A percentile compares a stretch with the other conserved stretches of the same genome.
Evolutionary conservation across 139 green algal genomes (phyloP).

Genomic region (Mesostigma viride): DNA sequence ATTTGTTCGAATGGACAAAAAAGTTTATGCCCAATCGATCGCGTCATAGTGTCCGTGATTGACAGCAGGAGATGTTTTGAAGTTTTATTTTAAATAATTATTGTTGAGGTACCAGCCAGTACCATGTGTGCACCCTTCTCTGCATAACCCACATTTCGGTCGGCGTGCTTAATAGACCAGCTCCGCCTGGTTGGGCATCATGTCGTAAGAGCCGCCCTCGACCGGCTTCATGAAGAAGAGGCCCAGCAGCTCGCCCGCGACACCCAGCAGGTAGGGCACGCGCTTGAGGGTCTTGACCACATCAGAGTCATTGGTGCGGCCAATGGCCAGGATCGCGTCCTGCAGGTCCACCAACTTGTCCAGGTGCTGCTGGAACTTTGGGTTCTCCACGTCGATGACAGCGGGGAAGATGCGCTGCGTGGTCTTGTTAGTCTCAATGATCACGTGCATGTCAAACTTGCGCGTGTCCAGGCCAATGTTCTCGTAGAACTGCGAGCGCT

Average conservation of each 20-base stretch:
- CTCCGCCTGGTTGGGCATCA: too few species aligned
- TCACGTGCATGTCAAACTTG: constrained; percentile 94
- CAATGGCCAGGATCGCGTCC: constrained; percentile 60
- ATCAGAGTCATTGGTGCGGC: constrained; percentile 42
- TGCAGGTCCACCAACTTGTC: constrained; percentile 74
- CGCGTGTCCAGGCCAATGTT: constrained; percentile 82
- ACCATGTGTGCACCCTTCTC: too few species aligned
- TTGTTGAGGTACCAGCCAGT: too few species aligned
- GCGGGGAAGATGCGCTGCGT: constrained; percentile 90
- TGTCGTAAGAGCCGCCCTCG: constrained; percentile 57
- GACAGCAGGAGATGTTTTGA: too few species aligned
- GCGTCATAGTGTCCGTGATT: too few species aligned
- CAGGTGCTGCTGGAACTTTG: constrained; percentile 71
- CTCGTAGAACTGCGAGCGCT: constrained; percentile 76
- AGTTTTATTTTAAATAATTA: too few species aligned
- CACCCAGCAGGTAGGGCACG: constrained; percentile 58
- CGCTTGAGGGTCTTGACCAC: constrained; percentile 65
- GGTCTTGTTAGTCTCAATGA: constrained; percentile 96
- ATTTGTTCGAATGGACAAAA: too few species aligned
- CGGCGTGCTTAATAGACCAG: too few species aligned
- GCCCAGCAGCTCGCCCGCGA: constrained; percentile 60
- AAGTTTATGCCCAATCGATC: too few species aligned
- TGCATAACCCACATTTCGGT: too few species aligned
- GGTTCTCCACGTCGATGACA: constrained; percentile 71
- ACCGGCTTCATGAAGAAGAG: constrained; percentile 77